Base-by-base conservation (phyloP, 768 basidiomycete species). In the Tricholoma terreum region DNA sequence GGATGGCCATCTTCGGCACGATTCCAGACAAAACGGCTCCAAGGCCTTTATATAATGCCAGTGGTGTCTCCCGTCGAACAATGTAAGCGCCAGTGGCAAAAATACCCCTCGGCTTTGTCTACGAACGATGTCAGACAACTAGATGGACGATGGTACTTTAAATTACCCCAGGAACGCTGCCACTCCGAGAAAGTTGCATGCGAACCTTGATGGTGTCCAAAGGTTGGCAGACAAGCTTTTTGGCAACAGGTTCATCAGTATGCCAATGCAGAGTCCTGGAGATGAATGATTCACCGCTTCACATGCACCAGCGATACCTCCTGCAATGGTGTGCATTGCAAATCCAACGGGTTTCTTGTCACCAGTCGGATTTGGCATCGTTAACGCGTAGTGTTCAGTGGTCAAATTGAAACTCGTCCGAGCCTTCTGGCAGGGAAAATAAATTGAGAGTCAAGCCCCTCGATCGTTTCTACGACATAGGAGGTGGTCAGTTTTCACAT, bases 191-290 rank as follows among this genome's bases (percentile, higher is more conserved):
- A 56, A 99, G 86, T 76, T 99, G 97, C 97, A 99, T 99, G n/a
- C 97, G 92, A 64, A 98, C 96, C 77, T 98, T 98, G 80, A 98
- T 98, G 22, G 97, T 98, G 71, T 99, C 97, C 43, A 98, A 85
- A 10, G 94, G 94, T 69, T 96, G 94, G 72, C 94, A 96, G 67
- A 71, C 80, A 58, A 92, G 69, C 90, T 92, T 55, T 34, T 34
- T 52, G 62, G 35, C 42, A 33, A 53, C 34, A 46, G 43, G 12
- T 22, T 12, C 33, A 48, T 54, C 45, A 46, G 4, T 14, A 24
- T 27, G 31, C 21, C 6, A 6, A 27, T 27, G 24, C 24, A 27
- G 6, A 27, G 3, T 17, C n/a, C 15, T 30, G 30, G 7, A 31
- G 8, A 31, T 49, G 5, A 31, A 40, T 35, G 54, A 73, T 88